Conservation (phyloP, 2,329 filamentous ascomycete genomes). For the Trichophyton simii region DNA sequence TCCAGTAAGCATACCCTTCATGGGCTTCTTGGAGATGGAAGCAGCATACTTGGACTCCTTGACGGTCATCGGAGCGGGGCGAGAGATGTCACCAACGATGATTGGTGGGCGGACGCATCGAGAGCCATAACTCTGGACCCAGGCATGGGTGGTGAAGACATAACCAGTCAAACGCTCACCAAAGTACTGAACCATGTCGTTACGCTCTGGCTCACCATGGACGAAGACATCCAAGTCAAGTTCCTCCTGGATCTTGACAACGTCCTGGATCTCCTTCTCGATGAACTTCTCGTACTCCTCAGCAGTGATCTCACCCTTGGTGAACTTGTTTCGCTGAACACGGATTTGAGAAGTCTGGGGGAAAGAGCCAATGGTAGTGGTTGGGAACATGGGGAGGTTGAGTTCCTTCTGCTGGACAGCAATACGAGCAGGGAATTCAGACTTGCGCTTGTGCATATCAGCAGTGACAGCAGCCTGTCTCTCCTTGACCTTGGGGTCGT, state of each 20-base stretch:
- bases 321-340: slow-evolving; percentile 92
- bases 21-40: slow-evolving; percentile 92
- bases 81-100: slow-evolving; percentile 96
- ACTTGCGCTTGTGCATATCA: slow-evolving; percentile 85
- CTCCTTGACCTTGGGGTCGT: slow-evolving; percentile 95
- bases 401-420: slow-evolving; percentile 82
- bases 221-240: slow-evolving; percentile 94
- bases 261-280: slow-evolving; percentile 92
- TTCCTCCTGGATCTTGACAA: slow-evolving; percentile 95
- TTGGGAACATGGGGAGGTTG: slow-evolving; percentile 92
- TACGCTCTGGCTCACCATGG: slow-evolving; percentile 98
- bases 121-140: slow-evolving; percentile 97
- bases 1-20: slow-evolving; percentile 99
- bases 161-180: slow-evolving; percentile 95
- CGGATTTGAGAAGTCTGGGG: slow-evolving; percentile 99
- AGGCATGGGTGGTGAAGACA: slow-evolving; percentile 96
- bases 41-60: slow-evolving; percentile 99
- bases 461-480: slow-evolving; percentile 77
- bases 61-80: slow-evolving; percentile 94
- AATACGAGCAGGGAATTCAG: slow-evolving; percentile 73
- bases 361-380: slow-evolving; percentile 98
- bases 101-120: slow-evolving; percentile 97
- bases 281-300: slow-evolving; percentile 98
- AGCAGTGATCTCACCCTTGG: slow-evolving; percentile 91
- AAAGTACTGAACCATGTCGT: slow-evolving; percentile 99